Evolutionary conservation across 257 asterid genomes (phyloP).

Genomic region (Solanum neorickii): DNA sequence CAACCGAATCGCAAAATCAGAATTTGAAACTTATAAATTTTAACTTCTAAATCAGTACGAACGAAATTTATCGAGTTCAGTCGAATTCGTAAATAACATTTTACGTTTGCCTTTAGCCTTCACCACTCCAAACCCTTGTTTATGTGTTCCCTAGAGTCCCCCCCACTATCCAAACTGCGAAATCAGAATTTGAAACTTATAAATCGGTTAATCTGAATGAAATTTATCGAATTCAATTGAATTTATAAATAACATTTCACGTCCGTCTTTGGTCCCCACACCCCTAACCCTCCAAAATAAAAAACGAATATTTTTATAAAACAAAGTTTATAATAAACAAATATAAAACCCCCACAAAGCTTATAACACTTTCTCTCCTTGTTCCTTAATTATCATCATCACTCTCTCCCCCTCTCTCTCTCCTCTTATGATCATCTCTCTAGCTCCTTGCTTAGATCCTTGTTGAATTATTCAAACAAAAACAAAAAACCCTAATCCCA

Average conservation of each 20-base stretch:
- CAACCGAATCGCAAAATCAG: neutral
- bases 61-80: no score
- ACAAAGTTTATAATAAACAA: neutral
- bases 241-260: neutral
- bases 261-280: no score
- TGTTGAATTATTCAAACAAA: slow-evolving; percentile 9
- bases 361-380: neutral
- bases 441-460: slow-evolving; percentile 1
- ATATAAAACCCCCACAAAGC: neutral
- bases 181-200: neutral
- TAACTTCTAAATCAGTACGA: no score
- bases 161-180: neutral
- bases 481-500: neutral
- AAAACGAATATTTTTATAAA: neutral
- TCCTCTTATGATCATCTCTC: neutral
- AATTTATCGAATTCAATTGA: neutral
- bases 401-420: neutral
- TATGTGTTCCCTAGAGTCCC: neutral
- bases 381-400: neutral
- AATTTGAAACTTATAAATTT: neutral
- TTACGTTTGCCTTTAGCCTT: neutral
- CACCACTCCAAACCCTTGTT: neutral
- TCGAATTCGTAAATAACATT: no score
- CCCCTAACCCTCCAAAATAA: neutral
- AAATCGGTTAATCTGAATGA: neutral